Conservation (phyloP, 2,329 filamentous ascomycete genomes). For the Botrytis pseudocinerea region DNA sequence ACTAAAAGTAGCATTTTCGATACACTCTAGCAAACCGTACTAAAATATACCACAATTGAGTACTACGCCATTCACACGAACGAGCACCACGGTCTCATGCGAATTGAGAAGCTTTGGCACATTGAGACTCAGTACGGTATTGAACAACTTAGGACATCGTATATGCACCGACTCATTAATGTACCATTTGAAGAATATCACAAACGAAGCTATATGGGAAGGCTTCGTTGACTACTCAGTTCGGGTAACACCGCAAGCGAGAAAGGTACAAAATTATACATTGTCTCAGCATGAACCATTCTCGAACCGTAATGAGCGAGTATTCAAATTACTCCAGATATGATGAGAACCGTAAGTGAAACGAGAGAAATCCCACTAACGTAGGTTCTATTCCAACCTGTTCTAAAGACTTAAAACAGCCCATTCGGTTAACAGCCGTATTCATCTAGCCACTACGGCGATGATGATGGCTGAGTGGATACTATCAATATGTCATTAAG, state of each 20-base stretch:
- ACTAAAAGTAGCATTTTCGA: too few relatives aligned
- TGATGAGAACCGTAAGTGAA: neutral
- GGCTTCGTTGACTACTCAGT: neutral
- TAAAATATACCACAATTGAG: neutral
- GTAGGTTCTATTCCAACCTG: neutral
- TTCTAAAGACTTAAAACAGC: neutral
- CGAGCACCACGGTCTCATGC: neutral
- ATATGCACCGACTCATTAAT: too few relatives aligned
- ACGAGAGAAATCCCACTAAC: neutral
- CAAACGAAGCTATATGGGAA: neutral
- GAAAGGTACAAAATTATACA: neutral
- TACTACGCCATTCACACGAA: neutral
- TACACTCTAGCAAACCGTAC: neutral
- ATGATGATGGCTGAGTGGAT: neutral
- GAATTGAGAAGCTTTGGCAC: neutral
- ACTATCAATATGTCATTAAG: neutral
- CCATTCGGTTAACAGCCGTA: neutral
- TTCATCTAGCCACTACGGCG: neutral
- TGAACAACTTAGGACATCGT: too few relatives aligned
- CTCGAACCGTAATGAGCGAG: neutral
- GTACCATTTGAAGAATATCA: rapidly evolving
- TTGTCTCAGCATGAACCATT: neutral
- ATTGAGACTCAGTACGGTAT: neutral
- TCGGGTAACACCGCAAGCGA: neutral
- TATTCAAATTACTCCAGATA: neutral